Evolutionary conservation across 176 grass and related monocot species (phyloP).

Genomic region (Alopecurus myosuroides): DNA sequence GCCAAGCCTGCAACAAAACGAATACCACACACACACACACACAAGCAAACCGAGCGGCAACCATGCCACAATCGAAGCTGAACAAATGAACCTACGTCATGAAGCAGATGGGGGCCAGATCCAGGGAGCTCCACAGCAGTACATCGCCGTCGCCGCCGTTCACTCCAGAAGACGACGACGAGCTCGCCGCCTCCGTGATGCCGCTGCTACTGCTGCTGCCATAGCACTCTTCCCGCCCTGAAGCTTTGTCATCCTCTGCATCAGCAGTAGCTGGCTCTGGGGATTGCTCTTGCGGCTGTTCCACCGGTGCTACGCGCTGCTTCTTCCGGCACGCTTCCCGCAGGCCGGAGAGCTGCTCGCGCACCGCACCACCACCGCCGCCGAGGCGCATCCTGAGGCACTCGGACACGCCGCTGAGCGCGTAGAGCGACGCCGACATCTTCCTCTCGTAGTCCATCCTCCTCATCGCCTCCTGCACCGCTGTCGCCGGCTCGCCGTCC

Average conservation of each 20-base stretch:
- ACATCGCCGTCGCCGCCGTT: slow-evolving; percentile 22
- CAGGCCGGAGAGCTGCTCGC: slow-evolving; percentile 52
- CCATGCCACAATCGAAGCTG: neutral
- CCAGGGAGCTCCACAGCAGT: slow-evolving; percentile 59
- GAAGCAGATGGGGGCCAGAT: slow-evolving; percentile 55
- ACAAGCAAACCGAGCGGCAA: neutral
- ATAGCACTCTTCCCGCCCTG: neutral
- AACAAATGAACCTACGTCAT: slow-evolving; percentile 13
- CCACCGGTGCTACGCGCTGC: neutral
- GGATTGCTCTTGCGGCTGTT: neutral
- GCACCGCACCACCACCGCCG: neutral
- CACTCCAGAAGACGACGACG: neutral
- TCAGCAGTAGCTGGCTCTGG: neutral
- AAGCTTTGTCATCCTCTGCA: neutral
- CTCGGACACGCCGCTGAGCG: slow-evolving; percentile 59
- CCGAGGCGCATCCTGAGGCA: slow-evolving; percentile 44
- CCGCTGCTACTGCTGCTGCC: neutral
- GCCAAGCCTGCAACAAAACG: slow-evolving; percentile 18
- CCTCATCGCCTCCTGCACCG: slow-evolving; percentile 50
- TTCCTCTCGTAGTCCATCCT: slow-evolving; percentile 80
- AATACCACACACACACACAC: slow-evolving; percentile 6
- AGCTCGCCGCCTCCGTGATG: neutral
- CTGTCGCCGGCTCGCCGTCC: neutral
- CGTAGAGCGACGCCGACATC: slow-evolving; percentile 63
- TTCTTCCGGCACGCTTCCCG: slow-evolving; percentile 55